These are phyloP conservation scores for Lyophyllum decastes DNA, from an alignment of 768 basidiomycete species.

Conservation along the genomic window DNA sequence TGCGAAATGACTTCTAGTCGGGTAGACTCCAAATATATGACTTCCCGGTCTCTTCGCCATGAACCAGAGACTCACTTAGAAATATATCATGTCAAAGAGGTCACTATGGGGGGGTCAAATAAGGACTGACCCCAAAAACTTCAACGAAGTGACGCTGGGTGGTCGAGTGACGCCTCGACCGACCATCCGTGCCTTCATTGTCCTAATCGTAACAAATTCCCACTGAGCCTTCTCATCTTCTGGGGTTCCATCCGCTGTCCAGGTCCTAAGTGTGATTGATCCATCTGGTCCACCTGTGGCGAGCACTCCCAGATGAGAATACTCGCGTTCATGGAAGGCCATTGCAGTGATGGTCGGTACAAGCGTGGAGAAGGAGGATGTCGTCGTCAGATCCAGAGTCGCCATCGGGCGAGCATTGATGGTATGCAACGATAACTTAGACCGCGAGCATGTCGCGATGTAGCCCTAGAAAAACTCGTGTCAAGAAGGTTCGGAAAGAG, in stretches of 20 bases:
- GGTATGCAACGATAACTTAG: slow-evolving; percentile 77
- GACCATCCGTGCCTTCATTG: slow-evolving; percentile 57
- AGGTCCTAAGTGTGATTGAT: slow-evolving; percentile 77
- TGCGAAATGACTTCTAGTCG: too few relatives aligned
- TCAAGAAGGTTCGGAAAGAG: background rate
- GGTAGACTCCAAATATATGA: slow-evolving; percentile 25
- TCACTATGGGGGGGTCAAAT: background rate
- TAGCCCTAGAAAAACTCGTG: slow-evolving; percentile 60
- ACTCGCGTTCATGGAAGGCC: slow-evolving; percentile 89
- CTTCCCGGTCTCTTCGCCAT: slow-evolving; percentile 30
- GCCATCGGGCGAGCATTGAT: slow-evolving; percentile 84
- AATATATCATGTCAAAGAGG: background rate
- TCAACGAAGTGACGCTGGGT: slow-evolving; percentile 73
- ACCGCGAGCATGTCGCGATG: slow-evolving; percentile 79
- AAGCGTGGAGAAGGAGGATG: slow-evolving; percentile 42
- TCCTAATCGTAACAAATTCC: slow-evolving; percentile 72
- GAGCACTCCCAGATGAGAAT: slow-evolving; percentile 74
- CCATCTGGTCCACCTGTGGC: slow-evolving; percentile 80
- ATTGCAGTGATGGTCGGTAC: slow-evolving; percentile 69
- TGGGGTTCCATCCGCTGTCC: slow-evolving; percentile 77
- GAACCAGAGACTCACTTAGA: slow-evolving; percentile 22
- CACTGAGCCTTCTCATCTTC: slow-evolving; percentile 68
- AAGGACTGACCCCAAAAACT: slow-evolving; percentile 70
- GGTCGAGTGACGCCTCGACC: slow-evolving; percentile 37
- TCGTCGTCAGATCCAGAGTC: slow-evolving; percentile 57